phyloP scores from a whole-genome alignment of 257 asterid species.

The Jaltomata sinuosa region DNA sequence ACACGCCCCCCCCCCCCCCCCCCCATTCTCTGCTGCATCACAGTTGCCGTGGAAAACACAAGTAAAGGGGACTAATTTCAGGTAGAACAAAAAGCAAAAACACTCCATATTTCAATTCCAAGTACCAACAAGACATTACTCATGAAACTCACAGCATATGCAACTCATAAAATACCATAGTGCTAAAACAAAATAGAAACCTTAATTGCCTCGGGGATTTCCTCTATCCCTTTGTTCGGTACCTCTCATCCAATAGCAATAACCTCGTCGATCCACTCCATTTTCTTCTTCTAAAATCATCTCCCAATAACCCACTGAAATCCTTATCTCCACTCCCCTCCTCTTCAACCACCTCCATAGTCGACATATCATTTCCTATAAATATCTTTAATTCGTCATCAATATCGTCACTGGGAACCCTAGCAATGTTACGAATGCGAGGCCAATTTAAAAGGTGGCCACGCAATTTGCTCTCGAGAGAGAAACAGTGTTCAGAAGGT shows the following conservation, averaged over 20 bases:
- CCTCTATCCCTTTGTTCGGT: slow-evolving; percentile 35
- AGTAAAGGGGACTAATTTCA: no score
- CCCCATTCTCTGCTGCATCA: no score
- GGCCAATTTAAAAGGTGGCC: slow-evolving; percentile 99
- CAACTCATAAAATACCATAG: not conserved
- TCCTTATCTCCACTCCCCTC: slow-evolving; percentile 29
- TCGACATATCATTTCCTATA: slow-evolving; percentile 16
- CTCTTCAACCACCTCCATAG: slow-evolving; percentile 56
- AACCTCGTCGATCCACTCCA: slow-evolving; percentile 91
- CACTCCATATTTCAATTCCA: not conserved
- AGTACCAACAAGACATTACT: not conserved
- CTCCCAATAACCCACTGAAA: slow-evolving; percentile 57
- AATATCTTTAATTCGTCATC: slow-evolving; percentile 38
- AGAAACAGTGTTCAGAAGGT: slow-evolving; percentile 72
- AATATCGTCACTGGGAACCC: slow-evolving; percentile 81
- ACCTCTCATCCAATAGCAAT: slow-evolving; percentile 70
- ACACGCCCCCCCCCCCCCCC: no score
- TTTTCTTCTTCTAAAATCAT: slow-evolving; percentile 27
- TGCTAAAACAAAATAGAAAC: slow-evolving; percentile 16
- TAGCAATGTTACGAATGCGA: slow-evolving; percentile 73
- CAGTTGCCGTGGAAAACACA: no score
- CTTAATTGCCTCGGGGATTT: slow-evolving; percentile 88
- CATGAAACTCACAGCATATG: not conserved
- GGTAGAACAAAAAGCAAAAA: not conserved
- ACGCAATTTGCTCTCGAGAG: slow-evolving; percentile 69